phyloP scores from a whole-genome alignment of 2,329 filamentous ascomycete species.

The Botryotinia convoluta region DNA sequence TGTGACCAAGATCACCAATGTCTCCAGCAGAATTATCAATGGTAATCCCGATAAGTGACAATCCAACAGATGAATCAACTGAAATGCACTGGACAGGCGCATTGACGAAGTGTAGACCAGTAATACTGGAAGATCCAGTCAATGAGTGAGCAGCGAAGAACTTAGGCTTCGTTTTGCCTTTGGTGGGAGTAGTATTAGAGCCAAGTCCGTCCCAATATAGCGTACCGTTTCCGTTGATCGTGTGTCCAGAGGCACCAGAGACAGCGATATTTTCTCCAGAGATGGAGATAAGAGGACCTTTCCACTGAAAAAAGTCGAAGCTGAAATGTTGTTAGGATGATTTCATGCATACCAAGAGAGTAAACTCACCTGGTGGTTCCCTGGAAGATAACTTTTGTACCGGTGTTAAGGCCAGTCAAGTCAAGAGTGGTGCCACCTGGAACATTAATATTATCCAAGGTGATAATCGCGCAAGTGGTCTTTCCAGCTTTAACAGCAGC shows the following conservation, averaged over 20 bases:
- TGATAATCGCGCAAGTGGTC: constrained; percentile 51
- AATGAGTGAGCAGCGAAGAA: constrained; percentile 57
- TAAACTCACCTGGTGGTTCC: neutral
- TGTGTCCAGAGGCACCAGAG: constrained; percentile 30
- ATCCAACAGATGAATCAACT: constrained; percentile 43
- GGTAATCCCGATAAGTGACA: constrained; percentile 49
- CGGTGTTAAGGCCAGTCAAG: constrained; percentile 50
- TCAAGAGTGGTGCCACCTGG: constrained; percentile 59
- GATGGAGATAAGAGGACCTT: constrained; percentile 57
- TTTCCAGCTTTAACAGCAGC: constrained; percentile 49
- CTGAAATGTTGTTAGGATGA: constrained; percentile 26
- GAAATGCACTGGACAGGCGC: constrained; percentile 53
- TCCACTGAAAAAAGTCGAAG: constrained; percentile 65
- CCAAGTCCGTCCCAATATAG: constrained; percentile 59
- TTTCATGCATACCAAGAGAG: neutral
- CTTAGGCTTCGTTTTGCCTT: constrained; percentile 62
- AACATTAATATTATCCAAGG: constrained; percentile 52
- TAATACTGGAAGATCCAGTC: constrained; percentile 48
- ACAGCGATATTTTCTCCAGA: constrained; percentile 31
- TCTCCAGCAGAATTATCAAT: constrained; percentile 59
- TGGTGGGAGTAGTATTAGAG: constrained; percentile 49
- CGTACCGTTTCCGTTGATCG: constrained; percentile 51
- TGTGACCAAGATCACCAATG: constrained; percentile 42
- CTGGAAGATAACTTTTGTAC: constrained; percentile 40
- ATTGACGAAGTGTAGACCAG: constrained; percentile 51